phyloP scores from a whole-genome alignment of 139 green algal genomes.

The Micromonas pusilla region DNA sequence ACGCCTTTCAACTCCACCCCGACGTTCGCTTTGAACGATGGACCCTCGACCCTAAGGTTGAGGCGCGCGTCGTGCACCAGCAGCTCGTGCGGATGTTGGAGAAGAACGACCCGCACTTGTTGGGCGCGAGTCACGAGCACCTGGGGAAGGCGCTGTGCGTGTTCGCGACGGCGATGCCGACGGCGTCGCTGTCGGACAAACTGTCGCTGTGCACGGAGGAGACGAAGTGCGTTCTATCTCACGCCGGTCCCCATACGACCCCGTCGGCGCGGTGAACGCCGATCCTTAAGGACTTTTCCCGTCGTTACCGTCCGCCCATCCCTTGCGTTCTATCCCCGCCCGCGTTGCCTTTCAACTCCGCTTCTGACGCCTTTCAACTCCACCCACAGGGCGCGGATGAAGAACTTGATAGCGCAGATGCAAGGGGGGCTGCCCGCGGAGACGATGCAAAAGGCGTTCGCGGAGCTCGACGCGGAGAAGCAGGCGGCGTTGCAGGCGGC shows the following conservation, averaged over 20 bases:
- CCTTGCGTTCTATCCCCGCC: too few relatives aligned
- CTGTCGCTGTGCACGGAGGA: background rate
- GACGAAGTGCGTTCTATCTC: too few relatives aligned
- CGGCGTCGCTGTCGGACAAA: background rate
- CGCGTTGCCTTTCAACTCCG: too few relatives aligned
- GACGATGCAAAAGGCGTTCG: background rate
- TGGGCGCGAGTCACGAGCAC: slow-evolving; percentile 21
- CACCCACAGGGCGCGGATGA: too few relatives aligned
- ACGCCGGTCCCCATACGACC: too few relatives aligned
- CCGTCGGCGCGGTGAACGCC: too few relatives aligned
- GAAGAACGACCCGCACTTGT: background rate
- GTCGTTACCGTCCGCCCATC: too few relatives aligned
- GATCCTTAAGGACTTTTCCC: too few relatives aligned
- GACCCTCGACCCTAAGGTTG: too few relatives aligned
- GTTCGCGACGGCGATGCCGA: slow-evolving; percentile 27
- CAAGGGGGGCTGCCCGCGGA: background rate
- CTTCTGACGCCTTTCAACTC: too few relatives aligned
- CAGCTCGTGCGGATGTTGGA: slow-evolving; percentile 30
- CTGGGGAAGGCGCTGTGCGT: slow-evolving; percentile 19
- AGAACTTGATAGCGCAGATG: slow-evolving; percentile 9
- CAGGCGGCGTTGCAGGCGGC: background rate
- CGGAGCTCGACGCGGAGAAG: background rate
- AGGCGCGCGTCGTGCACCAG: slow-evolving; percentile 25
- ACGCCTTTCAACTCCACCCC: too few relatives aligned
- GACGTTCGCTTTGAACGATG: too few relatives aligned